These are phyloP conservation scores for Pinus albicaulis DNA, from an alignment of 75 land plant genomes.

Conservation along the genomic window DNA sequence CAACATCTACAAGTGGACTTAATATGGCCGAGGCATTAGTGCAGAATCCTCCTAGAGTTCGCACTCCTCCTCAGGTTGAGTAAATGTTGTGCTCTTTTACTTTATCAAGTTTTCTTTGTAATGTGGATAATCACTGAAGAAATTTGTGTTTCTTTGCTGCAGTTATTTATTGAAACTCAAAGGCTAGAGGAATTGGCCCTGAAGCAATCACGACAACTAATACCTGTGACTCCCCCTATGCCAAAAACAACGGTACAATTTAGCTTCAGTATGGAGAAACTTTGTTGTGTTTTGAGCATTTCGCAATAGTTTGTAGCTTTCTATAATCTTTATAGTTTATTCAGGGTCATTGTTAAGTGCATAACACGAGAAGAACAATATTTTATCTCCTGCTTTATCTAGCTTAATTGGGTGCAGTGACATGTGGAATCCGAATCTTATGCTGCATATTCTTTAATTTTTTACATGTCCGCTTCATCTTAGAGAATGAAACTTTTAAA, in stretches of 20 bases:
- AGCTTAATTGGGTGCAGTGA: background rate
- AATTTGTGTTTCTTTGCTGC: slow-evolving; percentile 15
- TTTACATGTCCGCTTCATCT: background rate
- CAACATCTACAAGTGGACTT: slow-evolving; percentile 25
- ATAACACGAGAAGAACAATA: background rate
- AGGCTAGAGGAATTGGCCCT: slow-evolving; percentile 75
- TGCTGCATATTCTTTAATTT: background rate
- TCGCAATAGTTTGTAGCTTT: background rate
- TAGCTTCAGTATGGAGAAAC: background rate
- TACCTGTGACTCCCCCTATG: slow-evolving; percentile 77
- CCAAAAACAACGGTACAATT: slow-evolving; percentile 53
- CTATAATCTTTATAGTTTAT: background rate
- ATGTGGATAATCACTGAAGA: background rate
- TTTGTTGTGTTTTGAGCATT: background rate
- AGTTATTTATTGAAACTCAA: slow-evolving; percentile 61
- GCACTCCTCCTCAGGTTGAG: slow-evolving; percentile 60
- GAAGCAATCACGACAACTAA: slow-evolving; percentile 70
- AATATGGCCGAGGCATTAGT: slow-evolving; percentile 93
- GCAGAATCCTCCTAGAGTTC: slow-evolving; percentile 67
- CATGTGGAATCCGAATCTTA: background rate
- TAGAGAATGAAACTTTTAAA: background rate
- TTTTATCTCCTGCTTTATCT: background rate
- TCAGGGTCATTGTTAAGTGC: background rate
- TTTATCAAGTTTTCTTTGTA: background rate
- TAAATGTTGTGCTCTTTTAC: slow-evolving; percentile 13